Conservation (phyloP, 208 protist genomes). For the Tritrichomonas musculus region DNA sequence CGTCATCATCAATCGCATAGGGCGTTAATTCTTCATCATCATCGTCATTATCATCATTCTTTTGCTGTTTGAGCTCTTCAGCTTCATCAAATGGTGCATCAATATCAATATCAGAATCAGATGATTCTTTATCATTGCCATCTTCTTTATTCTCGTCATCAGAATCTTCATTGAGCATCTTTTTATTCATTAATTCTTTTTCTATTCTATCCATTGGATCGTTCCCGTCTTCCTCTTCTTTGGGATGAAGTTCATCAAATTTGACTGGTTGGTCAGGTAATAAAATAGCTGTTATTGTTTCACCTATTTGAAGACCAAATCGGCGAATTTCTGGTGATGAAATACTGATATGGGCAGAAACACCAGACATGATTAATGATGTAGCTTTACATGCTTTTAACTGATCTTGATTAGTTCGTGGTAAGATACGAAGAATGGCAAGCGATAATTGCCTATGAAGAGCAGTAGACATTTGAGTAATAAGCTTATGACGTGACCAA, state of each 20-base stretch:
- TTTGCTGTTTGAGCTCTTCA: background rate
- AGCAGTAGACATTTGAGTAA: slow-evolving; percentile 24
- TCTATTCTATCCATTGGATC: background rate
- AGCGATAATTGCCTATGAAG: background rate
- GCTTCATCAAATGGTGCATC: background rate
- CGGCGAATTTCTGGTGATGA: slow-evolving; percentile 26
- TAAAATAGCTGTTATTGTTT: background rate
- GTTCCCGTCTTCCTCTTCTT: background rate
- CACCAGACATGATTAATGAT: background rate
- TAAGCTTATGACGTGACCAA: background rate
- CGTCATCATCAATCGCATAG: slow-evolving; percentile 29
- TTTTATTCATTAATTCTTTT: background rate
- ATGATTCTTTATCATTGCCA: background rate
- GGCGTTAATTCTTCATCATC: background rate
- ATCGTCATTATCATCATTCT: background rate
- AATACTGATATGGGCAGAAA: slow-evolving; percentile 9
- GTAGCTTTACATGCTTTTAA: background rate
- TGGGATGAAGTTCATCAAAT: slow-evolving; percentile 16
- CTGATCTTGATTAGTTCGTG: background rate
- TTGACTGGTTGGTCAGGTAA: background rate
- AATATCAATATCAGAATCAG: background rate
- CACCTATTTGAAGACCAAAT: background rate
- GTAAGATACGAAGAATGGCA: background rate
- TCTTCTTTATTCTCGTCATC: too few relatives aligned
- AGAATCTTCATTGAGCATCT: too few relatives aligned